These are phyloP conservation scores for Anthracocystis panici-leucophaei DNA, from an alignment of 1,284 basidiomycete genomes.

Conservation along the genomic window DNA sequence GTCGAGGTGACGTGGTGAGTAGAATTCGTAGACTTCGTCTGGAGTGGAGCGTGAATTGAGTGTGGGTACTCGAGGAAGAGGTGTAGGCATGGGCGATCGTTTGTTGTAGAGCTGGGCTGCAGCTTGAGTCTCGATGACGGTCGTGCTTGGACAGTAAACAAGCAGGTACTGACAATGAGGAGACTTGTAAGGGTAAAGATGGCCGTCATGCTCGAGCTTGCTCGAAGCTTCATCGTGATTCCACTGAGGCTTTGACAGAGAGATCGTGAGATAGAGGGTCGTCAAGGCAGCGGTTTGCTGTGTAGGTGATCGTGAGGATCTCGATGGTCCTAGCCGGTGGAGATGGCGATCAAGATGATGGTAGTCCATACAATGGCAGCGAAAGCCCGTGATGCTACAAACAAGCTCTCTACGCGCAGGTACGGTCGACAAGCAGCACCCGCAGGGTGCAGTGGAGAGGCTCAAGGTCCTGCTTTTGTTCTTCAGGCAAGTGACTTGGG, in stretches of 20 bases:
- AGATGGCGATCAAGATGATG: slow-evolving; percentile 2
- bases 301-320: neutral
- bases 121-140: slow-evolving; percentile 5
- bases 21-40: slow-evolving; percentile 51
- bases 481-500: too few relatives aligned
- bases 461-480: neutral
- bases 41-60: slow-evolving; percentile 36
- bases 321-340: neutral
- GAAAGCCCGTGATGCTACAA: too few relatives aligned
- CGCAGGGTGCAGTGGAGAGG: neutral
- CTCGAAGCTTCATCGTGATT: neutral
- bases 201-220: neutral
- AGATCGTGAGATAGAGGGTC: too few relatives aligned
- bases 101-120: neutral
- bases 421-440: neutral
- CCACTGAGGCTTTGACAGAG: too few relatives aligned
- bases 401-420: neutral
- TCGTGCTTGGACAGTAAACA: slow-evolving; percentile 2
- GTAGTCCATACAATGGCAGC: neutral
- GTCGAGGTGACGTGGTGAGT: slow-evolving; percentile 26
- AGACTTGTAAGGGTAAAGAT: neutral
- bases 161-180: slow-evolving; percentile 2
- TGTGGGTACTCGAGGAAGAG: slow-evolving; percentile 22
- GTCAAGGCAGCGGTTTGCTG: neutral
- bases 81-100: slow-evolving; percentile 33